Evolutionary conservation across 495 filamentous ascomycete genomes (phyloP).

Genomic region (Xylaria acuta): DNA sequence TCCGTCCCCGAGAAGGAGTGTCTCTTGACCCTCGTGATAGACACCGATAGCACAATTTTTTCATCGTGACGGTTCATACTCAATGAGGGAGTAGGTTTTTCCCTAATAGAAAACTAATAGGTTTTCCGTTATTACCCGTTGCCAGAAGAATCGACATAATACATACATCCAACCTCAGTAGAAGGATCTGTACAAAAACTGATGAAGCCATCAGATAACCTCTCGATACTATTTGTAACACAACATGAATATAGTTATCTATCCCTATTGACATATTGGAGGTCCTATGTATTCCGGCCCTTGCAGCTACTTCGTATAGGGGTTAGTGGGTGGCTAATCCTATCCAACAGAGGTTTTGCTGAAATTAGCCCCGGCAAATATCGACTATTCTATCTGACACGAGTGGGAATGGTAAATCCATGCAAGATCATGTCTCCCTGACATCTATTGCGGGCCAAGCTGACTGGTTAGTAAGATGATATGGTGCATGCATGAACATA

Average conservation of each 20-base stretch:
- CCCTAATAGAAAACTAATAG: background rate
- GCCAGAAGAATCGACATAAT: background rate
- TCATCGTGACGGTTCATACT: background rate
- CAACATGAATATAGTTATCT: background rate
- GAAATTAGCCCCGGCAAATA: slow-evolving; percentile 29
- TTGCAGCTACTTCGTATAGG: slow-evolving; percentile 4
- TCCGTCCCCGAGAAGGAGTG: background rate
- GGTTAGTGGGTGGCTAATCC: background rate
- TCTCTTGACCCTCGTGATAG: background rate
- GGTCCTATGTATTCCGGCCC: background rate
- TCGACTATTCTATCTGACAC: slow-evolving; percentile 4
- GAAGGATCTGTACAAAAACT: background rate
- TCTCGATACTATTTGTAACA: background rate
- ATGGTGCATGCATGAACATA: slow-evolving; percentile 25
- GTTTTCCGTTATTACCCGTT: background rate
- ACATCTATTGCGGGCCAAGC: slow-evolving; percentile 18
- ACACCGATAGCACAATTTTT: background rate
- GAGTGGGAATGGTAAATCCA: slow-evolving; percentile 19
- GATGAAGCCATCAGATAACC: background rate
- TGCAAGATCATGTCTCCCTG: slow-evolving; percentile 21
- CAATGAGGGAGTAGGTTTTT: background rate
- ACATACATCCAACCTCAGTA: background rate
- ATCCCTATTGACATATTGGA: slow-evolving; percentile 14
- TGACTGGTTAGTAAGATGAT: slow-evolving; percentile 12
- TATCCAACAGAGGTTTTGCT: slow-evolving; percentile 1